A percentile compares a stretch with the other conserved stretches of the same genome.
phyloP scores from a whole-genome alignment of 768 basidiomycete species.

The Austroboletus festivus region DNA sequence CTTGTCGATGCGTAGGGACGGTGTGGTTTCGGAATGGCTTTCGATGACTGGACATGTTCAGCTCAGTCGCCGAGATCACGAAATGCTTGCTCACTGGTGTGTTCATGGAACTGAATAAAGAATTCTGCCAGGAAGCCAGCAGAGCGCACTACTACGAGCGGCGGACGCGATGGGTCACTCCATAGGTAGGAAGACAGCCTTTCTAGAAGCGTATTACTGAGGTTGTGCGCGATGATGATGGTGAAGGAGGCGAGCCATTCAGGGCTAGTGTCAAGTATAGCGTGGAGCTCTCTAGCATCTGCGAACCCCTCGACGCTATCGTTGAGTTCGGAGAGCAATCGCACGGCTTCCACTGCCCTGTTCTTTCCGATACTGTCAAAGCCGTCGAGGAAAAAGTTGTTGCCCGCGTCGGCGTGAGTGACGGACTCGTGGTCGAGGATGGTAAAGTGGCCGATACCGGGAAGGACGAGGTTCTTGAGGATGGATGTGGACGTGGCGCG shows the following conservation, averaged over 20 bases:
- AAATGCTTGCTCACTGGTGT: constrained; percentile 56
- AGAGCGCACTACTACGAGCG: constrained; percentile 76
- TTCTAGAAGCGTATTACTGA: constrained; percentile 53
- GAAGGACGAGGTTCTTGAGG: constrained; percentile 95
- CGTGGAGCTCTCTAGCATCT: constrained; percentile 51
- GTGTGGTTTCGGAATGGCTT: constrained; percentile 74
- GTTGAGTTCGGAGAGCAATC: constrained; percentile 81
- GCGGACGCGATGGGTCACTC: constrained; percentile 53
- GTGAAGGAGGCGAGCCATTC: constrained; percentile 62
- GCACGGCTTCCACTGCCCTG: constrained; percentile 76
- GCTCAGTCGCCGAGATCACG: background rate
- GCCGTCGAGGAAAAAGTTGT: constrained; percentile 93
- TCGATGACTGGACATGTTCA: constrained; percentile 64
- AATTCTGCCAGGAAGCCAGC: constrained; percentile 91
- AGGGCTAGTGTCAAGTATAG: constrained; percentile 53
- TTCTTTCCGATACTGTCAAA: constrained; percentile 72
- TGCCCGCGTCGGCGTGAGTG: constrained; percentile 77
- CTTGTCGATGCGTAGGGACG: constrained; percentile 80
- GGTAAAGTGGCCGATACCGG: constrained; percentile 94
- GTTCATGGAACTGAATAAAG: constrained; percentile 85
- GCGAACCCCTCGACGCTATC: constrained; percentile 74
- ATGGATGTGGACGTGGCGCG: constrained; percentile 85
- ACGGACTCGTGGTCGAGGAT: constrained; percentile 69
- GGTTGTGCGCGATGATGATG: constrained; percentile 83
- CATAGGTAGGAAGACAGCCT: constrained; percentile 67